Conservation (phyloP, 2,329 filamentous ascomycete genomes). For the Fusarium sp. region DNA sequence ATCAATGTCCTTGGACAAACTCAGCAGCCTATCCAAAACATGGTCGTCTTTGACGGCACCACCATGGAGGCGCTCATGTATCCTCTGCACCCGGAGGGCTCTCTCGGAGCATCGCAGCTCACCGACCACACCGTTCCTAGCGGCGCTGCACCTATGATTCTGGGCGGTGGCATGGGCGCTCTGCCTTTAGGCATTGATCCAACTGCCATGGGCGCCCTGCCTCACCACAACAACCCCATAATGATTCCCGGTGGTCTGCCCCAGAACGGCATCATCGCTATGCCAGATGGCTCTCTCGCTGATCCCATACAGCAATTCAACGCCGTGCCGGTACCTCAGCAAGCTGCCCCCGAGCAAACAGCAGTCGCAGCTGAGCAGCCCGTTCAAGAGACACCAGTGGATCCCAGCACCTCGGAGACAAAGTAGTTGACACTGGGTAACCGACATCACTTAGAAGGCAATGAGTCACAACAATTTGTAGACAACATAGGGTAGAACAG, state of each 20-base stretch:
- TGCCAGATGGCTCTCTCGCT: constrained; percentile 32
- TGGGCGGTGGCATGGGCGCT: constrained; percentile 42
- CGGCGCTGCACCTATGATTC: constrained; percentile 43
- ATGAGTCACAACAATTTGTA: constrained; percentile 10
- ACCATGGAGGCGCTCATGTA: constrained; percentile 83
- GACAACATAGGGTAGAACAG: constrained; percentile 2
- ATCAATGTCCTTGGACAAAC: constrained; percentile 94
- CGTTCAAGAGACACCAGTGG: constrained; percentile 20
- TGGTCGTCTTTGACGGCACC: constrained; percentile 91
- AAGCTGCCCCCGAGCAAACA: constrained; percentile 17
- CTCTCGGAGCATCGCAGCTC: constrained; percentile 65
- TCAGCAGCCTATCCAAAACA: constrained; percentile 96
- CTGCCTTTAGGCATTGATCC: constrained; percentile 47
- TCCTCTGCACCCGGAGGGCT: constrained; percentile 79
- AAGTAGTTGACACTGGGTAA: constrained; percentile 14
- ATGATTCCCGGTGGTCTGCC: constrained; percentile 39
- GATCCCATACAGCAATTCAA: constrained; percentile 35
- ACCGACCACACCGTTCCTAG: constrained; percentile 47
- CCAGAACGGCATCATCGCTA: constrained; percentile 35
- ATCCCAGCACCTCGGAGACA: constrained; percentile 12
- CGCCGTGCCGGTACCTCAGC: constrained; percentile 14
- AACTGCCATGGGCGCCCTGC: constrained; percentile 43
- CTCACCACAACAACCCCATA: constrained; percentile 45
- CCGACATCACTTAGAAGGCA: constrained; percentile 7
- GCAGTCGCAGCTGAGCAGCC: constrained; percentile 26